Evolutionary conservation across 805 yeast species (phyloP).

Genomic region (Spathaspora boniae): DNA sequence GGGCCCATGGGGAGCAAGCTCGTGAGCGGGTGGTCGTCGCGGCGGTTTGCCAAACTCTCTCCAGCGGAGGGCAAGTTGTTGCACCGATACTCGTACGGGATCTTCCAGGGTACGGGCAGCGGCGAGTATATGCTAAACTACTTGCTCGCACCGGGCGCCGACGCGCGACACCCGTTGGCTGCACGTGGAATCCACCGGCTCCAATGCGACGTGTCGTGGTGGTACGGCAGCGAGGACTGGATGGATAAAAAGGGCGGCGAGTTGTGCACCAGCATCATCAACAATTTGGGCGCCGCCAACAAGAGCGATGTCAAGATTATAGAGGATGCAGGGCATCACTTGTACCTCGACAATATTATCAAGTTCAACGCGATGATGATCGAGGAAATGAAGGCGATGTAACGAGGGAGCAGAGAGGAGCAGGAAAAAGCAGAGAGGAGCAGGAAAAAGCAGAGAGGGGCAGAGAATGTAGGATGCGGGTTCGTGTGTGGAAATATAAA

Average conservation of each 20-base stretch:
- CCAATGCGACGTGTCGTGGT: conserved; percentile 69
- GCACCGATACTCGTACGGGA: conserved; percentile 78
- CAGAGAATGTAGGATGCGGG: conserved; percentile 1
- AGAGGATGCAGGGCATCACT: conserved; percentile 68
- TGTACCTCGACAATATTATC: conserved; percentile 64
- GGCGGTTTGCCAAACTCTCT: conserved; percentile 67
- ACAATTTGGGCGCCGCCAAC: conserved; percentile 12
- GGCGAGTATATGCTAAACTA: conserved; percentile 91
- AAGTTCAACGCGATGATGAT: conserved; percentile 51
- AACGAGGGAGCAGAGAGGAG: no score
- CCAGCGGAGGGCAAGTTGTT: conserved; percentile 46
- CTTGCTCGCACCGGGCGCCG: conserved; percentile 86
- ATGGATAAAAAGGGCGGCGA: conserved; percentile 54
- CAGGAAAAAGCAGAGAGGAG: neutral
- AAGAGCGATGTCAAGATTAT: conserved; percentile 37
- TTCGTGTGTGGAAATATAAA: neutral
- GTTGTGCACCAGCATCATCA: conserved; percentile 33
- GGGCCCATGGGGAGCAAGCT: conserved; percentile 83
- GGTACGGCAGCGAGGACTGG: conserved; percentile 78
- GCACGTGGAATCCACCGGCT: conserved; percentile 48
- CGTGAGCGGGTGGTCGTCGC: conserved; percentile 84
- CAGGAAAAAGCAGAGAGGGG: neutral
- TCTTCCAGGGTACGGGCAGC: conserved; percentile 83
- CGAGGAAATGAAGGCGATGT: conserved; percentile 45
- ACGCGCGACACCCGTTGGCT: conserved; percentile 71